phyloP scores from a whole-genome alignment of 2,329 filamentous ascomycete genomes.

The Conoideocrella luteorostrata region DNA sequence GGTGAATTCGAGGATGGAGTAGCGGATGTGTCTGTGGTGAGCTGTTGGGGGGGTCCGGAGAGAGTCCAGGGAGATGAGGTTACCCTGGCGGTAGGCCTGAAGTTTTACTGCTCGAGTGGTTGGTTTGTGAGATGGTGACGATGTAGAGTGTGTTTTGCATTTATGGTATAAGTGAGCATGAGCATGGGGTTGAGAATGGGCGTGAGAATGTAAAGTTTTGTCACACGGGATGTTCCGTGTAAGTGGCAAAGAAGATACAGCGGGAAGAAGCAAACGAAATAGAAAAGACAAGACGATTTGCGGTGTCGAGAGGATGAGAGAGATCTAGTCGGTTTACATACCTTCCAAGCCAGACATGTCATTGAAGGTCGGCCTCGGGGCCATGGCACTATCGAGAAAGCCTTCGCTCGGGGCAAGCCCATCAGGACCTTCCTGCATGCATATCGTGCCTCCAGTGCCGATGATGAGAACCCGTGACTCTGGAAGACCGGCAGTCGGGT shows the following conservation, averaged over 20 bases:
- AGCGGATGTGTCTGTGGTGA: slow-evolving; percentile 75
- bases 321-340: too few relatives aligned
- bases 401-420: slow-evolving; percentile 75
- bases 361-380: slow-evolving; percentile 78
- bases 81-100: slow-evolving; percentile 44
- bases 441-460: slow-evolving; percentile 86
- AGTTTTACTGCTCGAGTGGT: slow-evolving; percentile 46
- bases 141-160: background rate
- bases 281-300: background rate
- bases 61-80: slow-evolving; percentile 51
- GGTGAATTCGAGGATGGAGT: slow-evolving; percentile 77
- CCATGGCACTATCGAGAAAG: slow-evolving; percentile 77
- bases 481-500: slow-evolving; percentile 35
- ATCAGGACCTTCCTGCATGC: slow-evolving; percentile 76
- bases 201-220: too few relatives aligned
- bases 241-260: too few relatives aligned
- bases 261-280: too few relatives aligned
- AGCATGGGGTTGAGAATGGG: background rate
- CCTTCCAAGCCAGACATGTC: slow-evolving; percentile 39
- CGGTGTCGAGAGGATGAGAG: too few relatives aligned
- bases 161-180: background rate
- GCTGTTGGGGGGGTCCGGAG: slow-evolving; percentile 74
- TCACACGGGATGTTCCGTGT: too few relatives aligned
- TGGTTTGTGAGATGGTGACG: too few relatives aligned
- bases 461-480: slow-evolving; percentile 83